phyloP scores from a whole-genome alignment of 257 asterid genomes.

The Ilex asprella region DNA sequence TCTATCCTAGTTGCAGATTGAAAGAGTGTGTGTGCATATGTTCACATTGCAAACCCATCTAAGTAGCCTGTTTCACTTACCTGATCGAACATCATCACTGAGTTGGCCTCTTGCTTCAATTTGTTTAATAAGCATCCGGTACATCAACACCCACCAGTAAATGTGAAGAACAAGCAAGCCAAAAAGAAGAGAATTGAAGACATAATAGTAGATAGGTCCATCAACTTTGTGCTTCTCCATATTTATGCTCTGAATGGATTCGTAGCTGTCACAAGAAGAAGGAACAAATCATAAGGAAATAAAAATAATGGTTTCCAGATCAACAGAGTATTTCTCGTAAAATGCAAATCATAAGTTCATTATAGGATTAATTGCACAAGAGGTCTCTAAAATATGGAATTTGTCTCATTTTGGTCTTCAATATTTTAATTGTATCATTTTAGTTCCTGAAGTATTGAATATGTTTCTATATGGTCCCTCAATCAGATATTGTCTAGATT shows the following conservation, averaged over 20 bases:
- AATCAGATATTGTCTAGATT: too few species aligned
- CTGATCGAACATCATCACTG: slow-evolving; percentile 92
- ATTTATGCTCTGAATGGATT: slow-evolving; percentile 41
- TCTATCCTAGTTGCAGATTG: not conserved
- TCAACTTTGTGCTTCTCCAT: slow-evolving; percentile 47
- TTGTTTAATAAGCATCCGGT: slow-evolving; percentile 79
- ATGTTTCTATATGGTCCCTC: too few species aligned
- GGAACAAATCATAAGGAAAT: not conserved
- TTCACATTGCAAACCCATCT: not conserved
- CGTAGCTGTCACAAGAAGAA: slow-evolving; percentile 45
- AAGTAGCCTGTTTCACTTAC: slow-evolving; percentile 32
- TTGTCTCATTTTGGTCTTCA: too few species aligned
- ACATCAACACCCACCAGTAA: slow-evolving; percentile 88
- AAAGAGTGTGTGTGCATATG: not conserved
- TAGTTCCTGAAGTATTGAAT: too few species aligned
- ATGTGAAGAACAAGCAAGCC: slow-evolving; percentile 77
- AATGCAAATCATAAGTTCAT: not conserved
- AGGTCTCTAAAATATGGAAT: too few species aligned
- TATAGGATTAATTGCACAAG: not conserved
- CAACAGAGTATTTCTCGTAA: not conserved
- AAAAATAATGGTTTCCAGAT: not conserved
- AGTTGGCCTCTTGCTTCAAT: slow-evolving; percentile 73
- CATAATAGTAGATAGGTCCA: slow-evolving; percentile 73
- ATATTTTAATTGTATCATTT: too few species aligned
- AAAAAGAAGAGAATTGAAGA: slow-evolving; percentile 80